phyloP scores from a whole-genome alignment of 495 filamentous ascomycete genomes.

The Penicillium pulvis region DNA sequence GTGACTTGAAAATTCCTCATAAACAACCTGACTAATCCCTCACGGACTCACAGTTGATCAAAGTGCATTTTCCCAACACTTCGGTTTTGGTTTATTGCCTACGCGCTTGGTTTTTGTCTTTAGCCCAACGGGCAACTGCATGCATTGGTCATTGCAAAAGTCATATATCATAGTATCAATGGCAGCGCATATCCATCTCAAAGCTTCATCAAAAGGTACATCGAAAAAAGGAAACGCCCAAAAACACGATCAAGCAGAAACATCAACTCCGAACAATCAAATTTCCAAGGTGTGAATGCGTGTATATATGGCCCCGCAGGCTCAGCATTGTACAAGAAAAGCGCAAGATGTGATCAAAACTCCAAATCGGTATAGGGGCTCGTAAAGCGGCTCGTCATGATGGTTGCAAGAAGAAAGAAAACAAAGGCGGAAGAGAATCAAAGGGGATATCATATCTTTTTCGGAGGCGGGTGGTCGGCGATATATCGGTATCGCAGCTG shows the following conservation, averaged over 20 bases:
- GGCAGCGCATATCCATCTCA: slow-evolving; percentile 9
- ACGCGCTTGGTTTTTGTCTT: neutral
- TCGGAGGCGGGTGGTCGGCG: neutral
- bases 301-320: neutral
- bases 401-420: neutral
- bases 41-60: neutral
- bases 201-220: neutral
- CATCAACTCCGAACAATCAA: neutral
- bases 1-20: neutral
- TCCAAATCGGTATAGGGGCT: neutral
- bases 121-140: neutral
- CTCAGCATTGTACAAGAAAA: slow-evolving; percentile 7
- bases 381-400: neutral
- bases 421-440: neutral
- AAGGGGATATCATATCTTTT: neutral
- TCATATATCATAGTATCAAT: slow-evolving; percentile 10
- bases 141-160: slow-evolving; percentile 4
- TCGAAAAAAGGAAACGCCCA: neutral
- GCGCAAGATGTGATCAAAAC: neutral
- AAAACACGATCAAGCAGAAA: neutral
- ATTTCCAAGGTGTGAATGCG: neutral
- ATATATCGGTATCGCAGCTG: neutral
- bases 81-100: neutral
- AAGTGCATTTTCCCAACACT: neutral
- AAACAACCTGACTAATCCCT: neutral